Percentiles rank a stretch among this genome's conserved stretches.
phyloP scores from a whole-genome alignment of 768 basidiomycete genomes.

The Mycena kentingensis region DNA sequence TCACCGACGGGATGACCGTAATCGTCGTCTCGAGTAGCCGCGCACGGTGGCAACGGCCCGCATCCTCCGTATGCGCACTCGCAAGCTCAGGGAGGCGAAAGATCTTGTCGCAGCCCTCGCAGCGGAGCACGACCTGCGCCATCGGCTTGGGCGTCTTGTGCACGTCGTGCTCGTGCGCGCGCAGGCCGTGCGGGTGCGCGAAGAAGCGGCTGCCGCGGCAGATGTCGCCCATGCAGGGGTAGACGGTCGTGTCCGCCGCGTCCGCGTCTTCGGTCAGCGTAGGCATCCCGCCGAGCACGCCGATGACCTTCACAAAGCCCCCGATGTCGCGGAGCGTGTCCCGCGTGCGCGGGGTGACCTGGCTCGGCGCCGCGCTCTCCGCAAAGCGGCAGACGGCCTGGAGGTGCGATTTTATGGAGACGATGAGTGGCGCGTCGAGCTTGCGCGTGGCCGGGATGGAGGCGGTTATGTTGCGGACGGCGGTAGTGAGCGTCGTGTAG shows the following conservation, averaged over 20 bases:
- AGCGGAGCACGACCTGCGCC: conserved; percentile 54
- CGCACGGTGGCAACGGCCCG: conserved; percentile 57
- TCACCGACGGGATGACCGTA: conserved; percentile 65
- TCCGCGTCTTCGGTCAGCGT: conserved; percentile 36
- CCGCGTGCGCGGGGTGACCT: conserved; percentile 63
- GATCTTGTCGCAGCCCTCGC: conserved; percentile 69
- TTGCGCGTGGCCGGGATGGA: conserved; percentile 40
- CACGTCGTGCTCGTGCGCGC: conserved; percentile 62
- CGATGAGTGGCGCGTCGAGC: conserved; percentile 59
- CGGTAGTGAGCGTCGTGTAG: conserved; percentile 58
- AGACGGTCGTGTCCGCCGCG: conserved; percentile 78
- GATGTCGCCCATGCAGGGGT: conserved; percentile 67
- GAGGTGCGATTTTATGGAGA: conserved; percentile 71
- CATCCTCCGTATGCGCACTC: conserved; percentile 72
- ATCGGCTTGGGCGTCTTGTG: conserved; percentile 75
- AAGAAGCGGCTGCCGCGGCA: conserved; percentile 74
- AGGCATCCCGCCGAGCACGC: conserved; percentile 75
- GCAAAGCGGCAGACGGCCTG: conserved; percentile 81
- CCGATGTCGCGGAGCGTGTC: conserved; percentile 70
- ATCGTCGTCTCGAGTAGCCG: conserved; percentile 68
- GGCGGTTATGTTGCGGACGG: conserved; percentile 57
- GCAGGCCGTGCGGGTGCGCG: conserved; percentile 66
- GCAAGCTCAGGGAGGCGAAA: conserved; percentile 81
- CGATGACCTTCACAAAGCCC: conserved; percentile 81
- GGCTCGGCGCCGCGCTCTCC: conserved; percentile 31